Evolutionary conservation across 371 early-diverging fungal species (phyloP).

Genomic region (Blakeslea trispora): DNA sequence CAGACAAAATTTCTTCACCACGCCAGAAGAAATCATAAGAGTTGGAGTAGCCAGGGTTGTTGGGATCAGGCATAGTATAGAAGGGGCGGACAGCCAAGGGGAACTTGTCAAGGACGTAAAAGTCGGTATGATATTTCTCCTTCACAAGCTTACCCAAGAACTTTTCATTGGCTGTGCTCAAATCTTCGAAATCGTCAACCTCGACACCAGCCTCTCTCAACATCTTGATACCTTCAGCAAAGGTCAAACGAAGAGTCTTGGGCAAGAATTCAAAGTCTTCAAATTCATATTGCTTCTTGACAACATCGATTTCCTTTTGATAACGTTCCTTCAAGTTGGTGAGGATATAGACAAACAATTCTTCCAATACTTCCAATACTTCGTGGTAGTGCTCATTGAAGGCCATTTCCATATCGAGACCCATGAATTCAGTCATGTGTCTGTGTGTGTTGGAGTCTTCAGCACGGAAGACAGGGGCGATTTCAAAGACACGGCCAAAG

Average conservation of each 20-base stretch:
- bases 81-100: constrained; percentile 97
- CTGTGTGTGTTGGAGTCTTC: constrained; percentile 99
- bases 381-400: constrained; percentile 98
- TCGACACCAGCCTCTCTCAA: constrained; percentile 91
- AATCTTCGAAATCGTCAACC: constrained; percentile 93
- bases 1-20: constrained; percentile 99
- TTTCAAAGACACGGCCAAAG: constrained; percentile 98
- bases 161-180: constrained; percentile 94
- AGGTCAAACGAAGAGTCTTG: constrained; percentile 89
- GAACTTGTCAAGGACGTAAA: constrained; percentile 99
- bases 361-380: constrained; percentile 89
- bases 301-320: constrained; percentile 82
- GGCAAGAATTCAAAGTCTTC: constrained; percentile 89
- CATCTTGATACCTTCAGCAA: constrained; percentile 91
- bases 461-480: constrained; percentile 99
- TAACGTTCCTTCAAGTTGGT: constrained; percentile 83
- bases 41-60: constrained; percentile 89
- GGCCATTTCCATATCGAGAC: constrained; percentile 99
- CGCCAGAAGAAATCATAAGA: constrained; percentile 99
- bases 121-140: constrained; percentile 97
- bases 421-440: constrained; percentile 99
- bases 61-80: constrained; percentile 99
- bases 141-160: constrained; percentile 92
- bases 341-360: constrained; percentile 93
- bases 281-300: constrained; percentile 92